Conservation (phyloP, 176 grass and related monocot species). For the Musa schizocarpa region DNA sequence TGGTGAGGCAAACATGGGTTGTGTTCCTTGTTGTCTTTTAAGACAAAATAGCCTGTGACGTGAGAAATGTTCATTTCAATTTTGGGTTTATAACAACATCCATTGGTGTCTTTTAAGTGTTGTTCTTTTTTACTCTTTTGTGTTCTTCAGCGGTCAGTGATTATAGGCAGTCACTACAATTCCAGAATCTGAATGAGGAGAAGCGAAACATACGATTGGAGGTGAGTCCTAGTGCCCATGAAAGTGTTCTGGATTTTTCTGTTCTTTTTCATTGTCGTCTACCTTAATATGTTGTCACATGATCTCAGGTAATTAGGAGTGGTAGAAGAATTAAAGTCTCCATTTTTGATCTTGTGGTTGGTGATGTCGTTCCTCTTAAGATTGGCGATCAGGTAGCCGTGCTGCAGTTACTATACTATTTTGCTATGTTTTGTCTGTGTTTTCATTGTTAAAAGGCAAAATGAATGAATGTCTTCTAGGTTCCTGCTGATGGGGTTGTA, state of each 20-base stretch:
- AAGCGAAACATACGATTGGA: conserved; percentile 89
- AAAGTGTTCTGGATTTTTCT: not conserved
- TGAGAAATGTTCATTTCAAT: too few species aligned
- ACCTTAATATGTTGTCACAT: conserved; percentile 1
- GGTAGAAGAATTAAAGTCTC: conserved; percentile 70
- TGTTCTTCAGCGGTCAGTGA: conserved; percentile 57
- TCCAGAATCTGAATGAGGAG: conserved; percentile 93
- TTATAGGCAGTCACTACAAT: conserved; percentile 83
- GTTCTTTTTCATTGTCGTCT: conserved; percentile 1
- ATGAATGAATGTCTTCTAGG: conserved; percentile 38
- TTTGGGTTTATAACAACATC: too few species aligned
- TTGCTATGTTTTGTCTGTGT: conserved; percentile 1
- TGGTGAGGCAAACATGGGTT: too few species aligned
- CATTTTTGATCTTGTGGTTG: conserved; percentile 85
- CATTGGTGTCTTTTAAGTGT: not conserved
- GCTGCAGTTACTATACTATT: not conserved
- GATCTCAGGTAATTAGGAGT: conserved; percentile 62
- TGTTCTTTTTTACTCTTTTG: conserved; percentile 13
- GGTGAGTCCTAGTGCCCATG: conserved; percentile 19
- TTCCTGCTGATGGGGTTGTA: conserved; percentile 81
- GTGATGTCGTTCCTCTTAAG: conserved; percentile 79
- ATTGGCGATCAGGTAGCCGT: conserved; percentile 88
- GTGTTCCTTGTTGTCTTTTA: too few species aligned
- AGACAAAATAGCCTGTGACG: not conserved
- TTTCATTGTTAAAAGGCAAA: conserved; percentile 19